Evolutionary conservation across 2,329 filamentous ascomycete genomes (phyloP).

Genomic region (Ceratocystiopsis sp.): DNA sequence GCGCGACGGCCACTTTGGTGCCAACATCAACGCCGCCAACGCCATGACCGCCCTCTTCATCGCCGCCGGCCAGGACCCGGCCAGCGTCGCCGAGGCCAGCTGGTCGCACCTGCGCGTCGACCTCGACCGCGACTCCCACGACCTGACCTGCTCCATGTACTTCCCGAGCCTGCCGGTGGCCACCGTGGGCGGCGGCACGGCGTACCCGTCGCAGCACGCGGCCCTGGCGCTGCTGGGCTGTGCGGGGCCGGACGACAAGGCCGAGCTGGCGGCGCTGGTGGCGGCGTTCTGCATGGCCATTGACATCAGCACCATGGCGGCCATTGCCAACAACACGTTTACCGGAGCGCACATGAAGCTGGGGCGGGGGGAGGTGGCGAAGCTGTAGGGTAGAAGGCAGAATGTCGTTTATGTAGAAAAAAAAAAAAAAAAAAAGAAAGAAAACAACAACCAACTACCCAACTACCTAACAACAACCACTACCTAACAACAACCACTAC

Average conservation of each 20-base stretch:
- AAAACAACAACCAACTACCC: too few relatives aligned
- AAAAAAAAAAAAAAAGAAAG: too few relatives aligned
- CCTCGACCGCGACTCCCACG: not conserved
- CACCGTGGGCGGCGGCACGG: not conserved
- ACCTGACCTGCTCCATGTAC: not conserved
- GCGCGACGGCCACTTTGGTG: not conserved
- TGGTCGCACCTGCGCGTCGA: not conserved
- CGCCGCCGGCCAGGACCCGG: not conserved
- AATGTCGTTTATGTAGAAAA: too few relatives aligned
- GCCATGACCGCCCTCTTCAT: not conserved
- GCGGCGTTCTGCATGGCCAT: not conserved
- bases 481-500: too few relatives aligned
- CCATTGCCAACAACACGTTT: not conserved
- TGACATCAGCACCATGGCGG: not conserved
- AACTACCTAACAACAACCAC: too few relatives aligned
- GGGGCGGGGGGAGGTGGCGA: not conserved
- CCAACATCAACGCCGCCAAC: not conserved
- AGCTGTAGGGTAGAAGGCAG: too few relatives aligned
- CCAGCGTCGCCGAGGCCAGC: not conserved
- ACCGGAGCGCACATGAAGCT: not conserved
- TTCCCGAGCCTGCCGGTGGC: not conserved
- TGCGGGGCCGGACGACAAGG: not conserved
- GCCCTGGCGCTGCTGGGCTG: not conserved
- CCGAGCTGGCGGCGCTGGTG: not conserved
- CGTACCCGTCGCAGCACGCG: not conserved